Conservation (phyloP, 1,139 yeast genomes). For the Arxiozyma slooffiae region DNA sequence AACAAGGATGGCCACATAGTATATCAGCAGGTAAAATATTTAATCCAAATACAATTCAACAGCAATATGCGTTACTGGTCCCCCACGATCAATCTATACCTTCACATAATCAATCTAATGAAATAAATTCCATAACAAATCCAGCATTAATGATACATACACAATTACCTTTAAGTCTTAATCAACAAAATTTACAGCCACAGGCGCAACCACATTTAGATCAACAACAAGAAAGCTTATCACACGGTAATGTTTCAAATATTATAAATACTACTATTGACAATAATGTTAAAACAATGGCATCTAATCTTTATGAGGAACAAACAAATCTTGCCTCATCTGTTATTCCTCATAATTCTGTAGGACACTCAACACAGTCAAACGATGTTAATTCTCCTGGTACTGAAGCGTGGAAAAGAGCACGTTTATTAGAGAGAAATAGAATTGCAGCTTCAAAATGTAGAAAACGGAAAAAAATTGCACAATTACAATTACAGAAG, state of each 20-base stretch:
- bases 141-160: neutral
- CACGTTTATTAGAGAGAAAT: conserved; percentile 57
- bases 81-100: neutral
- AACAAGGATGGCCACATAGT: neutral
- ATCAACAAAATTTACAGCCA: neutral
- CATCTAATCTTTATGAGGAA: conserved; percentile 3
- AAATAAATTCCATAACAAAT: neutral
- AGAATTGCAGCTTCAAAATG: conserved; percentile 70
- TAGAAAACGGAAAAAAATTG: conserved; percentile 63
- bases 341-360: neutral
- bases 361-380: neutral
- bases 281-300: neutral
- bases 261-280: neutral
- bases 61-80: neutral
- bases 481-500: conserved; percentile 54
- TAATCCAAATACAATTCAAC: neutral
- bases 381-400: conserved; percentile 61
- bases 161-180: neutral
- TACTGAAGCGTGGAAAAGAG: conserved; percentile 71
- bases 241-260: neutral
- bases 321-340: neutral
- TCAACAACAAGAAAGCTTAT: neutral
- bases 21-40: neutral
- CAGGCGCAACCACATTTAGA: neutral
- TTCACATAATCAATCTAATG: neutral